Evolutionary conservation across 2,329 filamentous ascomycete species (phyloP), one percentile per base, ranked within the genome.

Genomic region (Trichoderma sp.): DNA sequence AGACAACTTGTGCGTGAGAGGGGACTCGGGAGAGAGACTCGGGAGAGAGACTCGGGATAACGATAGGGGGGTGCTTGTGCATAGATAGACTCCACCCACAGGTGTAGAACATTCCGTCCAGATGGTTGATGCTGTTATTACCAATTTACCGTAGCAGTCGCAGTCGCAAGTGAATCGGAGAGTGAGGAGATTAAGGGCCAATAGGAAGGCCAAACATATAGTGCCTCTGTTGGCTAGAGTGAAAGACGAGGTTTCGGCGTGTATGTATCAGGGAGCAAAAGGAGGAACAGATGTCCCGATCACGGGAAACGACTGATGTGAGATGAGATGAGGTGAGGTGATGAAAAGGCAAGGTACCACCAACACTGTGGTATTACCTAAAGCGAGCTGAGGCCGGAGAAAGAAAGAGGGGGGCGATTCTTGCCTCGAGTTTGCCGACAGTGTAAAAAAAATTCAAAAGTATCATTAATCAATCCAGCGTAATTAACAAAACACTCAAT

Each of bases 61-160:
- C 4, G 1, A 26, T 7, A 17, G 32, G 58, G 58, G n/a, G n/a
- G 7, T 12, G 43, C 5, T 50, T 53, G 34, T 28, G 30, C 28
- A 26, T 34, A 23, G 13, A 32, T 55, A 30, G 36, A 59, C 66
- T 61, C 55, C 66, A 68, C 66, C 13, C 36, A 68, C 66, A 68
- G 6, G 66, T 68, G 66, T 68, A 68, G 28, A 68, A 68, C 66
- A 68, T 68, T 23, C 23, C 15, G 50, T 67, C 30, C 30, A n/a
- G 47, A 66, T 55, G 7, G 32, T 17, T 39, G 32, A 59, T 59
- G 34, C 17, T 17, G 6, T 0, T 39, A 30, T 64, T 9, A 34
- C 30, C 47, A 55, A 66, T 28, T 20, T 20, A 26, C 63, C 13
- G 32, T 9, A 66, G 28, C 47, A 39, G 47, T 57, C 13, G 47